These are phyloP conservation scores for Abelmoschus esculentus DNA, from an alignment of 345 rosid genomes.

Conservation along the genomic window DNA sequence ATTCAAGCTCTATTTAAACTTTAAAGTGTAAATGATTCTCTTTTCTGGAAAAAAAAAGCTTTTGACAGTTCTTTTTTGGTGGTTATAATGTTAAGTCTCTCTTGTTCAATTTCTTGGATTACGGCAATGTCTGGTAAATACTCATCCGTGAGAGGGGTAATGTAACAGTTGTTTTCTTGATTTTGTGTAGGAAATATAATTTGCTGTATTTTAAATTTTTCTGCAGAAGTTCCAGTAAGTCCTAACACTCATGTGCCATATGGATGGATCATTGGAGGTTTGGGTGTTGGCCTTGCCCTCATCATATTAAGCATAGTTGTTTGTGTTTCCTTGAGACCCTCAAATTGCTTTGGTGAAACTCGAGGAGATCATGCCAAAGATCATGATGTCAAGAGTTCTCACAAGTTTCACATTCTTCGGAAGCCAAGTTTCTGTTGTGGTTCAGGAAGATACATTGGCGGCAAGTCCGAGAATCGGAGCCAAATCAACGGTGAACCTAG, in stretches of 20 bases:
- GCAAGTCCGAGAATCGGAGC: constrained; percentile 59
- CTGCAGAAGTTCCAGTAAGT: constrained; percentile 45
- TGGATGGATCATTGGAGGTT: constrained; percentile 79
- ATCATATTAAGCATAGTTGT: constrained; percentile 39
- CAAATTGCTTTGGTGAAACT: constrained; percentile 37
- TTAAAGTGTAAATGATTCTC: not conserved
- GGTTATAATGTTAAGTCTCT: not conserved
- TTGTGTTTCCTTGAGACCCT: constrained; percentile 59
- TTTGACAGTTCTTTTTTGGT: not conserved
- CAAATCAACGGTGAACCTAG: constrained; percentile 58
- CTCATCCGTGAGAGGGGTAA: not conserved
- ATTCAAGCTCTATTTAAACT: not conserved
- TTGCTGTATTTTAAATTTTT: not conserved
- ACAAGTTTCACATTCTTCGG: constrained; percentile 77
- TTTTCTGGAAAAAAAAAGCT: not conserved
- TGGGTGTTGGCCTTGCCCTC: constrained; percentile 57
- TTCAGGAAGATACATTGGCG: constrained; percentile 69
- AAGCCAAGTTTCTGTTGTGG: constrained; percentile 81
- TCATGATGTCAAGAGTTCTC: constrained; percentile 38
- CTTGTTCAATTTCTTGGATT: not conserved
- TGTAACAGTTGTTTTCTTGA: not conserved
- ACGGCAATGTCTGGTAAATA: not conserved
- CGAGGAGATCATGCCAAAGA: constrained; percentile 27
- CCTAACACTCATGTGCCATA: constrained; percentile 55
- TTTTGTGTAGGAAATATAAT: constrained; percentile 10